Evolutionary conservation across 345 rosid species (phyloP).

Genomic region (Cardiospermum halicacabum): DNA sequence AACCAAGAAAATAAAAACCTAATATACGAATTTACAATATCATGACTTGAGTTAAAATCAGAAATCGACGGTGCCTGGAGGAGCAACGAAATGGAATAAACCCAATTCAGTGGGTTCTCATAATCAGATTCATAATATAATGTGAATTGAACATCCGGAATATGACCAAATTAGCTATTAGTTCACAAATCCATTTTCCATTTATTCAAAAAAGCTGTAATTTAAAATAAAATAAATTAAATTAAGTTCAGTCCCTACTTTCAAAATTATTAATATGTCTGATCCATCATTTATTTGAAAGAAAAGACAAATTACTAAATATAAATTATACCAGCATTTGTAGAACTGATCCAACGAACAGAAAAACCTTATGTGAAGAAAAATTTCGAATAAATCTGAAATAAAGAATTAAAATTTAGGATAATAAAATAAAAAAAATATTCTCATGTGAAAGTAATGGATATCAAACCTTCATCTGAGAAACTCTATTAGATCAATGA

Average conservation of each 20-base stretch:
- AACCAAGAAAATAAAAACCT: too few relatives aligned
- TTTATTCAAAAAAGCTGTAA: too few relatives aligned
- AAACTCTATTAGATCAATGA: constrained; percentile 88
- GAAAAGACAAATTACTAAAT: too few relatives aligned
- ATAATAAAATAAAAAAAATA: constrained; percentile 1
- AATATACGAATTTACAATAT: too few relatives aligned
- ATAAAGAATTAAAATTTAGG: constrained; percentile 11
- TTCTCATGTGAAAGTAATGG: constrained; percentile 1
- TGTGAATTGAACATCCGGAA: neutral
- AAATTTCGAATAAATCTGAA: constrained; percentile 75
- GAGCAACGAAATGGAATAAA: too few relatives aligned
- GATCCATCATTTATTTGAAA: neutral
- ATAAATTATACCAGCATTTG: constrained; percentile 66
- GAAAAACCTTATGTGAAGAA: constrained; percentile 87
- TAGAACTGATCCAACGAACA: constrained; percentile 87
- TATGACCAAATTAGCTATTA: neutral
- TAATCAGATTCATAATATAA: neutral
- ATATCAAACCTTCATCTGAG: constrained; percentile 69
- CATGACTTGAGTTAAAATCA: too few relatives aligned
- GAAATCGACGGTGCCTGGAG: too few relatives aligned
- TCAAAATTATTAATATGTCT: neutral
- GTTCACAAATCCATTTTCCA: neutral
- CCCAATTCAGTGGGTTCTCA: too few relatives aligned
- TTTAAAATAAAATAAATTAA: too few relatives aligned
- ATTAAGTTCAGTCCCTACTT: neutral